phyloP scores from a whole-genome alignment of 345 rosid genomes.

The Eucalyptus regnans region DNA sequence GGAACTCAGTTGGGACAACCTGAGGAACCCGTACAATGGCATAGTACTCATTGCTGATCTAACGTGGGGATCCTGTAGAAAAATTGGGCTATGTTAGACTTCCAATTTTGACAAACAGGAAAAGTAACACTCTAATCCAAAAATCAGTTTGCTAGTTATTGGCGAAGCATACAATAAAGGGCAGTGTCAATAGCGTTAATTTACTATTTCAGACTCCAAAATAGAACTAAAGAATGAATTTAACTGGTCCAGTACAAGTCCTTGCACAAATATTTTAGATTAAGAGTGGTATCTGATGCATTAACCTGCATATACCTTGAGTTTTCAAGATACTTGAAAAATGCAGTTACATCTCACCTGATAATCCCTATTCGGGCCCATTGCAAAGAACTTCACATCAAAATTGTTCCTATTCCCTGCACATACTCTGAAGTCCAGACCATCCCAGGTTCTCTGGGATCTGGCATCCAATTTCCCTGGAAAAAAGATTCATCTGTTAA shows the following conservation, averaged over 20 bases:
- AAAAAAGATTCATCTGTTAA: background rate
- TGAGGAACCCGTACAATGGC: conserved; percentile 28
- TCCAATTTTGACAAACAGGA: background rate
- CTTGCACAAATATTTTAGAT: background rate
- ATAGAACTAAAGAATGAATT: background rate
- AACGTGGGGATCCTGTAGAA: conserved; percentile 36
- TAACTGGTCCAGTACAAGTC: background rate
- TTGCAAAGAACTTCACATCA: background rate
- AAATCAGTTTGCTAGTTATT: background rate
- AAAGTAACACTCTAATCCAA: background rate
- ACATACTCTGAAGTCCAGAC: background rate
- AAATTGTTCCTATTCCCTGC: conserved; percentile 2
- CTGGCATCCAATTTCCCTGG: conserved; percentile 27
- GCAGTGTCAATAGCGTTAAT: background rate
- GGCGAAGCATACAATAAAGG: background rate
- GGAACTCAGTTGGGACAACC: conserved; percentile 11
- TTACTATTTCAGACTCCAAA: background rate
- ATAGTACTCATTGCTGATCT: conserved; percentile 25
- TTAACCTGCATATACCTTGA: background rate
- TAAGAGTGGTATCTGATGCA: background rate
- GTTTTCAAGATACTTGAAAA: background rate
- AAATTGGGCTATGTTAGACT: background rate
- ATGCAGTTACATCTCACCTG: conserved; percentile 22
- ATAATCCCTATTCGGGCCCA: conserved; percentile 1
- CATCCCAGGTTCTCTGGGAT: conserved; percentile 10